Base-by-base conservation (phyloP, 192 early-diverging fungal genomes). In the Funneliformis mosseae region DNA sequence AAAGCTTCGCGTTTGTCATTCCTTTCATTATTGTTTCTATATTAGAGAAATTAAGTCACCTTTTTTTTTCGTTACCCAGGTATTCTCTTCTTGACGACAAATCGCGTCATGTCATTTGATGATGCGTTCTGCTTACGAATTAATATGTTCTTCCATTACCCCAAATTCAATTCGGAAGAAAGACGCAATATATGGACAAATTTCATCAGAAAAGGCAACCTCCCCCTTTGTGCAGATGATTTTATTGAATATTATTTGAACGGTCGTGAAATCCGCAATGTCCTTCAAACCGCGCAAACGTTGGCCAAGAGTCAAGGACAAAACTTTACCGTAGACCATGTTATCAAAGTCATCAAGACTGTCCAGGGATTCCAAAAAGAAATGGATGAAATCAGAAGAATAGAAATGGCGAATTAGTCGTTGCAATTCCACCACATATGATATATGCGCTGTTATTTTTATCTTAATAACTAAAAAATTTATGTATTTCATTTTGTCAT, bases 11-110 rank as follows among this genome's bases (percentile, higher is more conserved):
- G 0, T 1, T 16, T 66, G 28, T 25, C 23, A 10, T 66, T 64
- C 23, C 25, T 28, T 28, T 33, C 25, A 28, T n/a, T 9, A n/a
- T 66, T 33, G 14, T 16, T 60, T 60, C 59, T 66, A 66, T 5
- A 10, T 1, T 4, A 14, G 50, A 55, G 16, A 55, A 55, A 33
- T 33, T n/a, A 23, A 66, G 0, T 16, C 10, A 3, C 0, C 10
- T 38, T 11, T 33, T 33, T 33, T 66, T 66, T 33, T 28, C n/a
- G n/a, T n/a, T 33, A 3, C 10, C 33, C 83, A 55, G 90, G 90
- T 0, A 92, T 92, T 46, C 83, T 91, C 18, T 91, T 91, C 74
- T 74, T 91, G 45, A 91, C 90, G 7, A 91, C 90, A 21, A 91
- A 91, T 76, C 73, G 90, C 3, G 89, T 92, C 3, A 43, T 39